phyloP scores from a whole-genome alignment of 345 rosid species.

The Gossypium arboreum region DNA sequence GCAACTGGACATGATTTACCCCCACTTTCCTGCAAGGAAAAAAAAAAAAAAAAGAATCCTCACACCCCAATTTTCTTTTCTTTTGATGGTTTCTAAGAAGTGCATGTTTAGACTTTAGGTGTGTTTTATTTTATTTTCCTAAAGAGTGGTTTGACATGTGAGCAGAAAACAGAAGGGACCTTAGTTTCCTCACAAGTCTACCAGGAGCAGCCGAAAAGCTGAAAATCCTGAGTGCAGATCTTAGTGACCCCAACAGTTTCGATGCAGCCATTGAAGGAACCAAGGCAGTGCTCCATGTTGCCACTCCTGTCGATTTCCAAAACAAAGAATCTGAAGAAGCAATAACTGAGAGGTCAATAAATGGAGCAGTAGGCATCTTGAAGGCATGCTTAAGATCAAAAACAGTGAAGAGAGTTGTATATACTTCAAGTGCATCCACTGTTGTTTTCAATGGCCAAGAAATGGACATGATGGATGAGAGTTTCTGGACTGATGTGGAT shows the following conservation, averaged over 20 bases:
- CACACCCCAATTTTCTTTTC: neutral
- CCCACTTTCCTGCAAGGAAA: neutral
- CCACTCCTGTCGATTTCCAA: conserved; percentile 9
- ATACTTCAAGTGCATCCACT: conserved; percentile 48
- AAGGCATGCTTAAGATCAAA: conserved; percentile 43
- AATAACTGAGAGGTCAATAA: conserved; percentile 40
- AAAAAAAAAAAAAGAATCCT: neutral
- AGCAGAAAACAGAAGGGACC: neutral
- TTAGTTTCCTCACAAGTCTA: neutral
- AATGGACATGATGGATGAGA: conserved; percentile 21
- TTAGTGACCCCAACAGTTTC: conserved; percentile 47
- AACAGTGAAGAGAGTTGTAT: conserved; percentile 55
- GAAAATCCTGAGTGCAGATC: conserved; percentile 41
- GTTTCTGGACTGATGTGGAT: neutral
- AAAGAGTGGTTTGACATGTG: neutral
- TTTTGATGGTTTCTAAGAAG: neutral
- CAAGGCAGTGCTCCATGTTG: conserved; percentile 51
- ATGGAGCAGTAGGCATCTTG: conserved; percentile 49
- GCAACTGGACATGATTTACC: neutral
- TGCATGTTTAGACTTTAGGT: neutral
- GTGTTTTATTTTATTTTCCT: neutral
- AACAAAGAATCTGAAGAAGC: conserved; percentile 18
- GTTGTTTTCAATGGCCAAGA: neutral
- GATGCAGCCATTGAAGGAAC: conserved; percentile 54
- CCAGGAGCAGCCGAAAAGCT: neutral